Evolutionary conservation across 2,329 filamentous ascomycete species (phyloP).

Genomic region (Nemania bipapillata): DNA sequence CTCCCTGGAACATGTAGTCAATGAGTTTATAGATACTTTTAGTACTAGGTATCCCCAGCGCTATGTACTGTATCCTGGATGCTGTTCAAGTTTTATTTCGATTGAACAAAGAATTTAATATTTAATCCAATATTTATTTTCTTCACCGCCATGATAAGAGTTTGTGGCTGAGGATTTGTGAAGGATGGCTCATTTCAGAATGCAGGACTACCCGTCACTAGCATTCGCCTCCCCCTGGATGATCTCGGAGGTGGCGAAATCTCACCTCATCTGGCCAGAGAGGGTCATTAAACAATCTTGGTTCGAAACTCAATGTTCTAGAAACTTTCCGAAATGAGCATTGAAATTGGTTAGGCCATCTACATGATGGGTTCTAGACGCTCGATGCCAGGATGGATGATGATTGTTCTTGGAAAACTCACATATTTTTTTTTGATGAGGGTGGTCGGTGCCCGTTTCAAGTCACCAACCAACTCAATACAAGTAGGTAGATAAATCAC

Average conservation of each 20-base stretch:
- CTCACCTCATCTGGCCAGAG: not conserved
- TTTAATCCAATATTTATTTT: not conserved
- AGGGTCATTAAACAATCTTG: conserved; percentile 23
- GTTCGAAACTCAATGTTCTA: conserved; percentile 35
- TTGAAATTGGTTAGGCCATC: not conserved
- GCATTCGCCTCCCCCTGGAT: conserved; percentile 47
- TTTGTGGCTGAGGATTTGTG: not conserved
- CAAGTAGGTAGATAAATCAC: too few relatives aligned
- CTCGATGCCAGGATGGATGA: not conserved
- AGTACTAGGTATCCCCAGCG: not conserved
- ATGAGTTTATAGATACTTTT: too few relatives aligned
- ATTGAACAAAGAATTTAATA: not conserved
- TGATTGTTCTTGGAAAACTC: not conserved
- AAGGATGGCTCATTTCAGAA: conserved; percentile 10
- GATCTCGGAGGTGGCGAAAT: conserved; percentile 49
- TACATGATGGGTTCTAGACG: not conserved
- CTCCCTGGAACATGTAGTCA: too few relatives aligned
- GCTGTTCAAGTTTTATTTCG: too few relatives aligned
- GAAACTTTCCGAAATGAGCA: conserved; percentile 31
- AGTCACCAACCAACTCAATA: not conserved
- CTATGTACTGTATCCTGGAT: too few relatives aligned
- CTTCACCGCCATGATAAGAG: not conserved
- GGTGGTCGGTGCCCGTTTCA: not conserved
- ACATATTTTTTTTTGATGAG: not conserved
- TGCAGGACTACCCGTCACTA: conserved; percentile 2